A percentile compares a stretch with the other conserved stretches of the same genome.
Evolutionary conservation across 2,329 filamentous ascomycete species (phyloP).

Genomic region (Metarhizium humberi): DNA sequence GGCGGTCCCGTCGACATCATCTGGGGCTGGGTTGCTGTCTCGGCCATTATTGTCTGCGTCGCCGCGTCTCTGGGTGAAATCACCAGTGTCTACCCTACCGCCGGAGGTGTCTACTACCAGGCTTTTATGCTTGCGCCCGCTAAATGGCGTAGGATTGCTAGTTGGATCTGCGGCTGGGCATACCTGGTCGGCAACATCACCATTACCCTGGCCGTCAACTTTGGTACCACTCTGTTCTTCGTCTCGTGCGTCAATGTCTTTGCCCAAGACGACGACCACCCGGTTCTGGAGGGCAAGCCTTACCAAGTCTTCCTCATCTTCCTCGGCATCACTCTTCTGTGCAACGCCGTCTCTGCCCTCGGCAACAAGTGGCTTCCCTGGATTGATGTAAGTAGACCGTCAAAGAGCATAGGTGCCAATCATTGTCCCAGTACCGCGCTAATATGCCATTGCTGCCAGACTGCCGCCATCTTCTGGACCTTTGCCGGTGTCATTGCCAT

Average conservation of each 20-base stretch:
- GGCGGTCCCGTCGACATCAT: constrained; percentile 62
- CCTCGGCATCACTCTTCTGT: constrained; percentile 55
- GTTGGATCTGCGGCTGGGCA: constrained; percentile 67
- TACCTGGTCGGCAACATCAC: constrained; percentile 74
- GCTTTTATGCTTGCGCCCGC: constrained; percentile 63
- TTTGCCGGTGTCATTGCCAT: constrained; percentile 62
- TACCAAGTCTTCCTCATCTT: constrained; percentile 68
- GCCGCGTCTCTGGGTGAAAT: constrained; percentile 65
- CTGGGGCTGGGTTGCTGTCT: constrained; percentile 63
- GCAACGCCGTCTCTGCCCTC: constrained; percentile 56
- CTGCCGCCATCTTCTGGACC: constrained; percentile 66
- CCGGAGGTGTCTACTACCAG: constrained; percentile 71
- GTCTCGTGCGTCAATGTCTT: constrained; percentile 49
- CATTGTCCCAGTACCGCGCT: not conserved
- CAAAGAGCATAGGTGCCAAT: not conserved
- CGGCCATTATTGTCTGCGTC: constrained; percentile 61
- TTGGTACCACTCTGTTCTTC: constrained; percentile 61
- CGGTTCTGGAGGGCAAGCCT: constrained; percentile 35
- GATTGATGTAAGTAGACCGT: constrained; percentile 52
- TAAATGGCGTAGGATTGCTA: constrained; percentile 50
- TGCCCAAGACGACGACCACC: constrained; percentile 31
- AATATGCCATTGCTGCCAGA: constrained; percentile 23
- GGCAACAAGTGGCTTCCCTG: constrained; percentile 58
- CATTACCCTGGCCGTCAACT: constrained; percentile 76
- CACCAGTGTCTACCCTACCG: constrained; percentile 67